Evolutionary conservation across 345 rosid species (phyloP).

Genomic region (Combretum micranthum): DNA sequence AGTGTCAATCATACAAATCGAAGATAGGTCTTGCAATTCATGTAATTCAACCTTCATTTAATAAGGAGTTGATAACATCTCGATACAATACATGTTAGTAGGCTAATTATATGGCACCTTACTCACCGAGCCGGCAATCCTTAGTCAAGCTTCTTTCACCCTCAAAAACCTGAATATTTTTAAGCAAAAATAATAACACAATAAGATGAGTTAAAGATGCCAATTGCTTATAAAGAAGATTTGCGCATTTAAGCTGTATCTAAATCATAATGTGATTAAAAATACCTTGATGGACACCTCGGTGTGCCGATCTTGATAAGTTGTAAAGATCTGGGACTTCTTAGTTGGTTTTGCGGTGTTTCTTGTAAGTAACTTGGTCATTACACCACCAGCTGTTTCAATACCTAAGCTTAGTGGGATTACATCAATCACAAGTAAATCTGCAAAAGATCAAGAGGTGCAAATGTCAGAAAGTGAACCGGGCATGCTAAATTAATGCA

Average conservation of each 20-base stretch:
- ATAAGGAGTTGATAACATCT: constrained; percentile 29
- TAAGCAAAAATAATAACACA: neutral
- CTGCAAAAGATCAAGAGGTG: neutral
- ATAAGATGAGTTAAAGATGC: neutral
- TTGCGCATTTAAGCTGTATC: neutral
- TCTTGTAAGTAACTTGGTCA: constrained; percentile 10
- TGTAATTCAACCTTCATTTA: too few relatives aligned
- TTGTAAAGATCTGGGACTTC: constrained; percentile 18
- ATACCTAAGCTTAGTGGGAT: constrained; percentile 1
- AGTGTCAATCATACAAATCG: neutral
- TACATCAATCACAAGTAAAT: neutral
- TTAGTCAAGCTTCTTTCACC: constrained; percentile 35
- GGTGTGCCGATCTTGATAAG: constrained; percentile 19
- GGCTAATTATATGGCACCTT: constrained; percentile 16
- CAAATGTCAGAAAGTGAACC: too few relatives aligned
- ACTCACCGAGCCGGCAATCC: constrained; percentile 29
- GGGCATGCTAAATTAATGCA: too few relatives aligned
- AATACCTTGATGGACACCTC: constrained; percentile 10
- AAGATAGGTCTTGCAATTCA: too few relatives aligned
- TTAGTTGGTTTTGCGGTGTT: constrained; percentile 20
- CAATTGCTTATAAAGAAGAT: neutral
- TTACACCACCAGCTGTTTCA: constrained; percentile 18
- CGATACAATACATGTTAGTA: too few relatives aligned
- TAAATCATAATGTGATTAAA: neutral
- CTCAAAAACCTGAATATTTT: constrained; percentile 23